Conservation (phyloP, 495 filamentous ascomycete genomes). For the Aspergillus sclerotiicarbonarius region DNA sequence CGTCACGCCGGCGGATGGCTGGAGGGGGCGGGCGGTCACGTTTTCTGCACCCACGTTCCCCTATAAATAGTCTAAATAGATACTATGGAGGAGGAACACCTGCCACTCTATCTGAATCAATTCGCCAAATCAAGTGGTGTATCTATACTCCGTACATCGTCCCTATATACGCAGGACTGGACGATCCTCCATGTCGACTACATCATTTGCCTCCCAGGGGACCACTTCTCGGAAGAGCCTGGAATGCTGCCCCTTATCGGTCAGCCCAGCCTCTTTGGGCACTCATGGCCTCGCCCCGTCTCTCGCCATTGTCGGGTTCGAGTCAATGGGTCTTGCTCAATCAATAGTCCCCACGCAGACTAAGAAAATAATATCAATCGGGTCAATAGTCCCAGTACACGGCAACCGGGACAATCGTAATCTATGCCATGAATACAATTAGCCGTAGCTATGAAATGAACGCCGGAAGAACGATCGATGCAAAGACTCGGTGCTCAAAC, state of each 20-base stretch:
- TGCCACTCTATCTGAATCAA: too few species aligned
- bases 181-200: neutral
- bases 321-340: neutral
- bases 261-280: neutral
- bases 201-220: too few species aligned
- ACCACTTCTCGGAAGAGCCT: neutral
- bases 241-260: neutral
- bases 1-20: neutral
- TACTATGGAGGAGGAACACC: too few species aligned
- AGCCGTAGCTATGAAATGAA: neutral
- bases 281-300: neutral
- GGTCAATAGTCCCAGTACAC: neutral
- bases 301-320: neutral
- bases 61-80: too few species aligned
- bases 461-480: neutral
- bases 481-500: neutral
- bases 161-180: neutral
- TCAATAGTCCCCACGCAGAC: neutral
- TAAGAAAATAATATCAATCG: neutral
- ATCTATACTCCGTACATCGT: too few species aligned
- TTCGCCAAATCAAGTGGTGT: too few species aligned
- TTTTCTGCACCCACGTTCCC: slow-evolving; percentile 20
- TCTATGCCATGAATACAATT: neutral
- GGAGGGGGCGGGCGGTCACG: slow-evolving; percentile 22
- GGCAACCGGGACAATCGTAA: neutral